Percentiles rank a stretch among this genome's conserved stretches.
These are phyloP conservation scores for Fusarium clavum DNA, from an alignment of 2,329 filamentous ascomycete genomes.

Conservation along the genomic window DNA sequence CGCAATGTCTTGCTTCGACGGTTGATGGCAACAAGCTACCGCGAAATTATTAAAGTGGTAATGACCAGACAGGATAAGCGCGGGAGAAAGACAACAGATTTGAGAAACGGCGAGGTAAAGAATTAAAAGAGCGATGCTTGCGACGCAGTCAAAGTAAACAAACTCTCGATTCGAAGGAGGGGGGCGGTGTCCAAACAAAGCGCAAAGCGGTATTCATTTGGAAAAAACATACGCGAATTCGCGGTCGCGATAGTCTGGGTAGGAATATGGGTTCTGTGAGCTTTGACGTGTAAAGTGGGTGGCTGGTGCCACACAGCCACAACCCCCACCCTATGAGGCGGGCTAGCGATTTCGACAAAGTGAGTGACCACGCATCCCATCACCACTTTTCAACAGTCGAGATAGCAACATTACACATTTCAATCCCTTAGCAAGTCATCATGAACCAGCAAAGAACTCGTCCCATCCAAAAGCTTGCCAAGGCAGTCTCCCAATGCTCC, in stretches of 20 bases:
- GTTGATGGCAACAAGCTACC: constrained; percentile 11
- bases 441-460: constrained; percentile 51
- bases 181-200: constrained; percentile 33
- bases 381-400: not conserved
- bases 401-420: not conserved
- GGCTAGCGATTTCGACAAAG: not conserved
- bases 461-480: constrained; percentile 67
- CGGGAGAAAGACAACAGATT: not conserved
- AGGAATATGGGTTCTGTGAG: not conserved
- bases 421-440: constrained; percentile 1
- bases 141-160: constrained; percentile 1
- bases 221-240: constrained; percentile 43
- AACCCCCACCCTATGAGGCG: constrained; percentile 12
- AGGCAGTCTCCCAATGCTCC: constrained; percentile 67
- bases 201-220: constrained; percentile 20
- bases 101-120: not conserved
- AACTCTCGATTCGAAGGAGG: constrained; percentile 20
- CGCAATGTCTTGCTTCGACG: constrained; percentile 8
- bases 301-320: constrained; percentile 33
- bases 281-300: constrained; percentile 47
- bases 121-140: constrained; percentile 7
- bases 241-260: constrained; percentile 40
- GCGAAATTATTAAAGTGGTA: not conserved
- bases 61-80: not conserved
- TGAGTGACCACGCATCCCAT: not conserved